Conservation (phyloP, 2,329 filamentous ascomycete genomes). For the Sclerotinia trifoliorum region DNA sequence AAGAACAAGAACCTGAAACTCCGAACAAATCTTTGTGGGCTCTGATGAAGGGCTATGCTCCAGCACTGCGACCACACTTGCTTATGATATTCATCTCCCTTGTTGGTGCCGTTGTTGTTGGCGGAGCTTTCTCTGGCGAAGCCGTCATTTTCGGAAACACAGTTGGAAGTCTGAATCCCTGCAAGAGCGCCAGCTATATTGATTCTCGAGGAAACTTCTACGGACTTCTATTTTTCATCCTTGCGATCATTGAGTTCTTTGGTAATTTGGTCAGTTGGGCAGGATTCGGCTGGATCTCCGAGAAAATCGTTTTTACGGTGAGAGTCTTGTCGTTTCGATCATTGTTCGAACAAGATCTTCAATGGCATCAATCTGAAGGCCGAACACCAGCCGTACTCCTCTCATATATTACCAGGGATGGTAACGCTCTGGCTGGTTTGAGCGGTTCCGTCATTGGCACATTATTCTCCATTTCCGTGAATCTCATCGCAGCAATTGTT, state of each 20-base stretch:
- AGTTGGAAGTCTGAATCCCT: constrained; percentile 51
- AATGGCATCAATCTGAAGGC: constrained; percentile 69
- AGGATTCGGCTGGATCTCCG: constrained; percentile 55
- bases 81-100: constrained; percentile 41
- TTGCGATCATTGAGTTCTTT: constrained; percentile 57
- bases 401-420: constrained; percentile 68
- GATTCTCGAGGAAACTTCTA: constrained; percentile 40
- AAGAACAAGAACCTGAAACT: constrained; percentile 26
- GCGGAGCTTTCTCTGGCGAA: constrained; percentile 52
- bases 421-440: constrained; percentile 63
- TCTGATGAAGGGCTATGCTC: constrained; percentile 22
- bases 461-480: constrained; percentile 65
- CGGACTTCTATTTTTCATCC: constrained; percentile 48
- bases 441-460: constrained; percentile 70
- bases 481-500: constrained; percentile 65
- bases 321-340: constrained; percentile 54
- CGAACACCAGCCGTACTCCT: constrained; percentile 62
- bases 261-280: constrained; percentile 60
- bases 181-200: constrained; percentile 36
- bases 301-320: constrained; percentile 63
- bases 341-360: constrained; percentile 62
- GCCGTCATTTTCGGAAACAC: constrained; percentile 56
- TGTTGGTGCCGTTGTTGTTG: constrained; percentile 53
- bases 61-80: constrained; percentile 23
- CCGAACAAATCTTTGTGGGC: constrained; percentile 27